Base-by-base conservation (phyloP, 2,329 filamentous ascomycete species). In the Cercospora canescens region DNA sequence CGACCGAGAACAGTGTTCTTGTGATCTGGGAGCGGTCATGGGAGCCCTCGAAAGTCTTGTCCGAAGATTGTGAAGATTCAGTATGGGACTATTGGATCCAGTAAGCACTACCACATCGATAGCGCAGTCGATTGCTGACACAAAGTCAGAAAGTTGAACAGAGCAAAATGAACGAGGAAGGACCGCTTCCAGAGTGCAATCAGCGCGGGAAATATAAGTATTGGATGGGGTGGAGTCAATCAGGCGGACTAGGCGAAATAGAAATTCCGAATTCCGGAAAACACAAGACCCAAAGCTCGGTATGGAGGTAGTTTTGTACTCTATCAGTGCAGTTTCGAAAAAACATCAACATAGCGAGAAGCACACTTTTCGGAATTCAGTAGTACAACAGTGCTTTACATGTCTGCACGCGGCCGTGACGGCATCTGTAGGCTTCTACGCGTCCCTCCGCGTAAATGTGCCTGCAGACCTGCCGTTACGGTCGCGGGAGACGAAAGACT, bases 341-440 rank as follows among this genome's bases (percentile, higher is more conserved):
- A 50, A 48, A 60, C 58, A 48, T 26, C 35, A 48, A 48, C n/a
- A 60, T 50, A 60, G 58, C 58, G 58, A 60, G 58, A n/a, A 60
- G 37, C 35, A 34, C 24, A 60, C 58, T 60, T 60, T 60, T 50
- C 30, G 35, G 58, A 60, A 60, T 60, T 50, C 35, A 50, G 58
- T 60, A 14, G 58, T 50, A 60, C 35, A 60, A 50, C 58, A 6
- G 39, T 45, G 18, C 39, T 6, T 16, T 21, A 45, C 39, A 45
- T 7, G 11, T 34, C 60, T 63, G 48, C 26, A 57, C 60, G 60
- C 48, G 60, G 56, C 48, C 48, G 45, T 56, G 8, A 48, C 45
- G 26, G 30, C 55, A 55, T 26, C 55, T 63, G 24, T 21, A 28
- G n/a, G n/a, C n/a, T n/a, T n/a, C n/a, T n/a, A n/a, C n/a, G n/a